Evolutionary conservation across 352 stramenopile species (phyloP).

Genomic region (Pythium aquatile): DNA sequence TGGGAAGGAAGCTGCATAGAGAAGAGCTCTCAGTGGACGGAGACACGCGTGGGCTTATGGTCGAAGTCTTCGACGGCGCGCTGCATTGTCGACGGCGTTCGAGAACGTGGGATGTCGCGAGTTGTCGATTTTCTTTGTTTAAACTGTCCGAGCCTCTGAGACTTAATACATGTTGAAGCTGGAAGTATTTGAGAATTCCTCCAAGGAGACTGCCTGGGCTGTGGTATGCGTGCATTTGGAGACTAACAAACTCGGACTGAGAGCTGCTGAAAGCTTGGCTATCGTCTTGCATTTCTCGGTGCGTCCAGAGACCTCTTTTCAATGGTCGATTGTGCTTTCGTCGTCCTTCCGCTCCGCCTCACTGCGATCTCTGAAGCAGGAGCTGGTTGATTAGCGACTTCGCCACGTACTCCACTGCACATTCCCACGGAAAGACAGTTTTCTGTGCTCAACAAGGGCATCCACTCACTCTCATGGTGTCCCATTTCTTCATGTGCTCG

Average conservation of each 20-base stretch:
- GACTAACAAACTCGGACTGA: no score
- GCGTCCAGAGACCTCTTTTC: no score
- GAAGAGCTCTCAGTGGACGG: background rate
- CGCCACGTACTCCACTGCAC: conserved; percentile 1
- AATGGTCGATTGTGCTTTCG: background rate
- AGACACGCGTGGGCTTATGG: conserved; percentile 11
- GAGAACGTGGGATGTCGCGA: conserved; percentile 15
- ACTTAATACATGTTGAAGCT: conserved; percentile 54
- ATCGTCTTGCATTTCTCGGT: no score
- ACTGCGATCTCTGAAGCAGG: conserved; percentile 14
- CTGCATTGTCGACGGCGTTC: conserved; percentile 5
- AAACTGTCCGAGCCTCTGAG: conserved; percentile 34
- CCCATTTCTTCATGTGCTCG: background rate
- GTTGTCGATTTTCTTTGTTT: conserved; percentile 44
- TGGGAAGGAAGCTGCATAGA: conserved; percentile 10
- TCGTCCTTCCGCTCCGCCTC: background rate
- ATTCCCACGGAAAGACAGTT: conserved; percentile 17
- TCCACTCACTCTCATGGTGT: background rate
- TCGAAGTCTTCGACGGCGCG: background rate
- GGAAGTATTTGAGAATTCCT: background rate
- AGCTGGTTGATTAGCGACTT: background rate
- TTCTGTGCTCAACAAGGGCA: background rate
- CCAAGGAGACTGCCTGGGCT: background rate
- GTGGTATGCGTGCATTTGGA: no score
- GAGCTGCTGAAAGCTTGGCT: background rate